Percentiles rank a stretch among this genome's conserved stretches.
Evolutionary conservation across 306 rosid genomes (phyloP).

Genomic region (Malus asiatica): DNA sequence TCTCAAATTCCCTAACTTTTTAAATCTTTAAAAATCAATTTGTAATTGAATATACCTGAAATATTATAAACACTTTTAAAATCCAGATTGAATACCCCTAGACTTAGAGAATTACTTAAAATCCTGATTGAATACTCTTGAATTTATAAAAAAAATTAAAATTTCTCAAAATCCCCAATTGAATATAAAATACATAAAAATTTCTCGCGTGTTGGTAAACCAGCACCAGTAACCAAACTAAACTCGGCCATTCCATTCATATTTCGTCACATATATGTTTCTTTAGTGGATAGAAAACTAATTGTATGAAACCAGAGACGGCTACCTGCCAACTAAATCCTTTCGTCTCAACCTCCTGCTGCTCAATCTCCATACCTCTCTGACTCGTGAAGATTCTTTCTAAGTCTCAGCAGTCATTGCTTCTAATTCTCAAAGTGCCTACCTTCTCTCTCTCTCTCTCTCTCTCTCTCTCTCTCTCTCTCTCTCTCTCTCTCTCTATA

Average conservation of each 20-base stretch:
- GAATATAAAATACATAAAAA: background rate
- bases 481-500: background rate
- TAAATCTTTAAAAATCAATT: no score
- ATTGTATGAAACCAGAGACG: slow-evolving; percentile 10
- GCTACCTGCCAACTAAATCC: slow-evolving; percentile 23
- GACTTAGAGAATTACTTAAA: no score
- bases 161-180: no score
- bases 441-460: background rate
- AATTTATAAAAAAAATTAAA: background rate
- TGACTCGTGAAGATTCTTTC: background rate
- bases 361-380: slow-evolving; percentile 6
- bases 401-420: background rate
- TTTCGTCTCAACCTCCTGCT: slow-evolving; percentile 23
- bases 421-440: background rate
- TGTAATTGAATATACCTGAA: no score
- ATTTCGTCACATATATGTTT: background rate
- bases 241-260: background rate
- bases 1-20: no score
- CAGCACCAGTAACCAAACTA: slow-evolving; percentile 19
- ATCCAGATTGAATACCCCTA: no score
- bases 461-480: background rate
- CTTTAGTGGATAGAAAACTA: background rate
- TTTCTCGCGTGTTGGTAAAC: slow-evolving; percentile 33
- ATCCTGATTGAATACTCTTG: background rate
- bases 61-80: no score